Evolutionary conservation across 1,284 basidiomycete genomes (phyloP).

Genomic region (Kwoniella shivajii): DNA sequence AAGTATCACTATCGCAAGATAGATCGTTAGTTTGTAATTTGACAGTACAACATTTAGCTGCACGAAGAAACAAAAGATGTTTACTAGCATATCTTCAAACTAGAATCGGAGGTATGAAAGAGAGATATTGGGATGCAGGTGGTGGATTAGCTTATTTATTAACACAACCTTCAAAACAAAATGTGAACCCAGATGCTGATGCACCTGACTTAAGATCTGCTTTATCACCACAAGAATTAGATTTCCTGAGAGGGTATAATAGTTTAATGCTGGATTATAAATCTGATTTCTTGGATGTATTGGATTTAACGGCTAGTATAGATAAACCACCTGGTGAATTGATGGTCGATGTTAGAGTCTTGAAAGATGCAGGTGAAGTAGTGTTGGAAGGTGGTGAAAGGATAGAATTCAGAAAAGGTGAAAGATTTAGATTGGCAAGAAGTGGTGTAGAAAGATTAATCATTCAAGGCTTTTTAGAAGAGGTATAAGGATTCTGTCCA

Average conservation of each 20-base stretch:
- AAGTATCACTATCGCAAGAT: constrained; percentile 51
- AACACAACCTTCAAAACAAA: constrained; percentile 42
- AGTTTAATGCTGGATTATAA: constrained; percentile 79
- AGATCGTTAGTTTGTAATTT: constrained; percentile 65
- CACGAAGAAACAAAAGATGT: constrained; percentile 88
- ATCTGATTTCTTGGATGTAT: constrained; percentile 77
- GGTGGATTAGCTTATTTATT: constrained; percentile 87
- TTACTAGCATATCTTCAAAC: constrained; percentile 88
- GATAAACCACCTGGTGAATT: constrained; percentile 61
- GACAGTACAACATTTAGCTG: constrained; percentile 82
- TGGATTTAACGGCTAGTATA: constrained; percentile 80
- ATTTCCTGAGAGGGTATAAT: constrained; percentile 83
- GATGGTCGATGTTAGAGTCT: constrained; percentile 54
- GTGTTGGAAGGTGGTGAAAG: constrained; percentile 79
- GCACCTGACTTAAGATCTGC: constrained; percentile 68
- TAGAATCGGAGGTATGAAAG: constrained; percentile 76
- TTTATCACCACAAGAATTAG: constrained; percentile 85
- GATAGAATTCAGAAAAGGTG: constrained; percentile 84
- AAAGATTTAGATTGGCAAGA: constrained; percentile 80
- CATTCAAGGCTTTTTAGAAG: constrained; percentile 84
- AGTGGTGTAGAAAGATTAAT: constrained; percentile 89
- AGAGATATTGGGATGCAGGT: constrained; percentile 89
- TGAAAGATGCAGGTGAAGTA: constrained; percentile 83
- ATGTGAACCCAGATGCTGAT: constrained; percentile 25
- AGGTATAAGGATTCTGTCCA: constrained; percentile 52